Evolutionary conservation across 2,329 filamentous ascomycete genomes (phyloP), one percentile per base, ranked within the genome.

Genomic region (Aspergillus pseudonomiae): DNA sequence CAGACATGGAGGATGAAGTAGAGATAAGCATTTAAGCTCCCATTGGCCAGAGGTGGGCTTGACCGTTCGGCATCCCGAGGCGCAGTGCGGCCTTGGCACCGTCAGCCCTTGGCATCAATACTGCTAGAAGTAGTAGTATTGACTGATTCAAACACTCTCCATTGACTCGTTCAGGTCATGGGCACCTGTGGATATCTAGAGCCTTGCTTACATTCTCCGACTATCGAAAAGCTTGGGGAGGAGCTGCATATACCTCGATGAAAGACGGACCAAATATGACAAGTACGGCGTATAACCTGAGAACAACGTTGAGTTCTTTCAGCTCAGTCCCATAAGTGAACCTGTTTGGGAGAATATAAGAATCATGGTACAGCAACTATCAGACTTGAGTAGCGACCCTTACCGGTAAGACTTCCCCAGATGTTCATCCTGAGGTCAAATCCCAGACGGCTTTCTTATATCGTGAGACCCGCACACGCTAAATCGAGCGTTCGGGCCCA

Each of bases 1-100:
- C 32, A 12, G 32, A 34, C 32, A 36, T 14, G 16, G 59, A 30
- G n/a, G 43, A 46, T 6, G 55, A 60, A 53, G 62, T 52, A 63
- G 28, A 70, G 73, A 75, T 75, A 75, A 74, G 71, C 64, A 63
- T 57, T 32, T 3, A 10, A 7, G 16, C 55, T 54, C 54, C 63
- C 60, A 74, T 74, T 74, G 71, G 72, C 54, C 55, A 61, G 48
- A 24, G 16, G 16, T 4, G 7, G 32, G 24, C 5, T 41, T 54
- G 52, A 10, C 46, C 14, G 45, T 60, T 68, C 67, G 65, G 70
- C 67, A 71, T 70, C 70, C 68, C 67, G 68, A 67, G 50, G 45
- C 32, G 16, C 60, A 36, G n/a, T n/a, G 50, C 62, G 65, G 60
- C n/a, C 65, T 63, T 70, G 61, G 66, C 61, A 30, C 16, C 32